Conservation (phyloP, 1,284 basidiomycete species). For the Leccinum fallax region DNA sequence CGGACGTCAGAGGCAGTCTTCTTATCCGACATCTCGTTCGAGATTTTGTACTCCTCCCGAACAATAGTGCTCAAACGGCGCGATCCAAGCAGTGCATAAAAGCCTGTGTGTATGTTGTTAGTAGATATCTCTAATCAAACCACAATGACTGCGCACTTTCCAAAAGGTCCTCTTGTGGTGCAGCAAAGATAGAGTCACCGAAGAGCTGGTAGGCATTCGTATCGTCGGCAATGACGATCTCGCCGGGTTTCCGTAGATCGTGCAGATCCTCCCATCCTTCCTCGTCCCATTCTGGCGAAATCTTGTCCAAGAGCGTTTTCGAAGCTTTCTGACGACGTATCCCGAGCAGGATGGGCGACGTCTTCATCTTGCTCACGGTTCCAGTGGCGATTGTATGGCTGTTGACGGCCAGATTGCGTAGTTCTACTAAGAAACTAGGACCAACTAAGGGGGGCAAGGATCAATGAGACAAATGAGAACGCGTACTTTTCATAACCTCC, state of each 20-base stretch:
- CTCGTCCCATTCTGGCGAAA: slow-evolving; percentile 53
- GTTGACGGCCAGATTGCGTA: slow-evolving; percentile 86
- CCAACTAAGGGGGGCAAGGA: not conserved
- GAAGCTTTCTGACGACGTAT: slow-evolving; percentile 45
- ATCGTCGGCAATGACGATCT: slow-evolving; percentile 83
- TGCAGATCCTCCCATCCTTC: slow-evolving; percentile 70
- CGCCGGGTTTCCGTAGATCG: slow-evolving; percentile 60
- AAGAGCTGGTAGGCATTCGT: slow-evolving; percentile 78
- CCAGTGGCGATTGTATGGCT: slow-evolving; percentile 56
- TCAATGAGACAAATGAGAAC: not conserved
- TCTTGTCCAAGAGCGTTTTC: slow-evolving; percentile 40
- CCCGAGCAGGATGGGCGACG: slow-evolving; percentile 73
- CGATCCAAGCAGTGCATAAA: slow-evolving; percentile 71
- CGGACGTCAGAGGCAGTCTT: slow-evolving; percentile 55
- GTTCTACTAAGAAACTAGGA: slow-evolving; percentile 78
- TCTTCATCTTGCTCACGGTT: slow-evolving; percentile 68
- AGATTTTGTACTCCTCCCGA: slow-evolving; percentile 72
- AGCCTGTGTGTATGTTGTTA: slow-evolving; percentile 43
- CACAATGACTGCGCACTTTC: slow-evolving; percentile 52
- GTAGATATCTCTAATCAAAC: not conserved
- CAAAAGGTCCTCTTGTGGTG: slow-evolving; percentile 89
- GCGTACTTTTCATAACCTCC: slow-evolving; percentile 64
- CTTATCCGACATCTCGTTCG: slow-evolving; percentile 52
- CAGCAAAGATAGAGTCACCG: slow-evolving; percentile 74
- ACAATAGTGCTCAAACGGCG: slow-evolving; percentile 72